These are phyloP conservation scores for Xylariaceae sp. DNA, from an alignment of 2,329 filamentous ascomycete genomes.

Conservation along the genomic window DNA sequence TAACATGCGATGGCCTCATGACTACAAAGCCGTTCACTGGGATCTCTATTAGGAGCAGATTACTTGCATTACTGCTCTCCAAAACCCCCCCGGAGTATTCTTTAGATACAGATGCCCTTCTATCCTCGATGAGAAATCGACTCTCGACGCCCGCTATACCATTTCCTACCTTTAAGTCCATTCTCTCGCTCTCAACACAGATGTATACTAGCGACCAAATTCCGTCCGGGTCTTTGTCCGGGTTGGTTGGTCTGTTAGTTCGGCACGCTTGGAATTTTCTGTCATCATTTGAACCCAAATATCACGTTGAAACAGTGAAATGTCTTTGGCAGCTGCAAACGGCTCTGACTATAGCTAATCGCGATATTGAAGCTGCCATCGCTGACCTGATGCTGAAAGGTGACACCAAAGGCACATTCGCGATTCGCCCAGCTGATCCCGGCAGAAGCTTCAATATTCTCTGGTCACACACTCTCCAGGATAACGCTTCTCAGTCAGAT, in stretches of 20 bases:
- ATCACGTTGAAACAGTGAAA: constrained; percentile 87
- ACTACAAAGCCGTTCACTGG: constrained; percentile 38
- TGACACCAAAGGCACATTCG: constrained; percentile 43
- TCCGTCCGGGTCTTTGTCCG: constrained; percentile 47
- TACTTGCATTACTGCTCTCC: constrained; percentile 54
- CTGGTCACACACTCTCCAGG: constrained; percentile 76
- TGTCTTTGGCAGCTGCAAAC: constrained; percentile 82
- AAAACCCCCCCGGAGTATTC: constrained; percentile 44
- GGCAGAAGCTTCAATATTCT: constrained; percentile 69
- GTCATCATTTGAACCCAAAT: constrained; percentile 79
- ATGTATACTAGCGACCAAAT: constrained; percentile 53
- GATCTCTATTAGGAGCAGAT: constrained; percentile 53
- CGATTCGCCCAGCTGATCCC: constrained; percentile 50
- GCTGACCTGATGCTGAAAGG: constrained; percentile 61
- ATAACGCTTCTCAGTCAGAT: constrained; percentile 42
- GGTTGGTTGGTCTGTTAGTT: constrained; percentile 65
- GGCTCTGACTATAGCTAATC: constrained; percentile 60
- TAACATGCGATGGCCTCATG: constrained; percentile 45
- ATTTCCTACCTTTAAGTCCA: constrained; percentile 55
- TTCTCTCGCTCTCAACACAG: constrained; percentile 54
- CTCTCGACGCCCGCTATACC: constrained; percentile 37
- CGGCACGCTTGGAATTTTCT: constrained; percentile 74
- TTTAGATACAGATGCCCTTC: constrained; percentile 43
- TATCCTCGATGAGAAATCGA: constrained; percentile 47
- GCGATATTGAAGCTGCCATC: constrained; percentile 77